These are phyloP conservation scores for Metschnikowia henanensis DNA, from an alignment of 805 yeast genomes.

Conservation along the genomic window DNA sequence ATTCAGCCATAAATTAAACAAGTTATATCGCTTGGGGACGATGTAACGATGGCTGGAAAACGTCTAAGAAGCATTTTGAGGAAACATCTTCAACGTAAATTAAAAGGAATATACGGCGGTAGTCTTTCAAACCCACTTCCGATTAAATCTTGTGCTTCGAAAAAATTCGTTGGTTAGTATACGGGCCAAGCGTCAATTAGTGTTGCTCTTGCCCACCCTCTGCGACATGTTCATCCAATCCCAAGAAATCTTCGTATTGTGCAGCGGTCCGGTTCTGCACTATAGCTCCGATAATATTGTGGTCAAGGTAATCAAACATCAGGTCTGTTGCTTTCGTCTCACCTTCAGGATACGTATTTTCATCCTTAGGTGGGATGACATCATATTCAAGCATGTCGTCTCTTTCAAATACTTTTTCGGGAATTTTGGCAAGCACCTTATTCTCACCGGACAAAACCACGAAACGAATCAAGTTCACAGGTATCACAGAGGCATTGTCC, in stretches of 20 bases:
- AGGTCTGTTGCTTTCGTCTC: slow-evolving; percentile 25
- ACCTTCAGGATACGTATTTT: slow-evolving; percentile 23
- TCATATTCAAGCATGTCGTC: slow-evolving; percentile 71
- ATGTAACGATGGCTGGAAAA: too few relatives aligned
- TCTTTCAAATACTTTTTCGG: slow-evolving; percentile 57
- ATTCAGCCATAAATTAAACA: too few relatives aligned
- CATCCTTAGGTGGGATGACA: slow-evolving; percentile 60
- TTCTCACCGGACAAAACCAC: slow-evolving; percentile 71
- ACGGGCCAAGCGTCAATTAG: too few relatives aligned
- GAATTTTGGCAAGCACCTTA: slow-evolving; percentile 68
- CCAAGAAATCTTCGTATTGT: slow-evolving; percentile 18
- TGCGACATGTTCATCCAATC: slow-evolving; percentile 7
- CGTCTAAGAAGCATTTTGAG: too few relatives aligned
- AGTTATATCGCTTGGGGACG: too few relatives aligned
- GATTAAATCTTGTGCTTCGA: too few relatives aligned
- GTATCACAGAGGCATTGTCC: slow-evolving; percentile 36
- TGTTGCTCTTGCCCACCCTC: slow-evolving; percentile 1
- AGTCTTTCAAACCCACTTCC: too few relatives aligned
- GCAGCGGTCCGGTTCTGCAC: slow-evolving; percentile 35
- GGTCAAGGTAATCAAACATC: slow-evolving; percentile 46
- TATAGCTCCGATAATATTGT: slow-evolving; percentile 44
- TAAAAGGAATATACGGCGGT: too few relatives aligned
- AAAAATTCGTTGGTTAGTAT: too few relatives aligned
- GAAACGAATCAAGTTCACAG: slow-evolving; percentile 64
- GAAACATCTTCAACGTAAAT: too few relatives aligned